Evolutionary conservation across 1,139 yeast species (phyloP).

Genomic region (Ogataea hybrid): DNA sequence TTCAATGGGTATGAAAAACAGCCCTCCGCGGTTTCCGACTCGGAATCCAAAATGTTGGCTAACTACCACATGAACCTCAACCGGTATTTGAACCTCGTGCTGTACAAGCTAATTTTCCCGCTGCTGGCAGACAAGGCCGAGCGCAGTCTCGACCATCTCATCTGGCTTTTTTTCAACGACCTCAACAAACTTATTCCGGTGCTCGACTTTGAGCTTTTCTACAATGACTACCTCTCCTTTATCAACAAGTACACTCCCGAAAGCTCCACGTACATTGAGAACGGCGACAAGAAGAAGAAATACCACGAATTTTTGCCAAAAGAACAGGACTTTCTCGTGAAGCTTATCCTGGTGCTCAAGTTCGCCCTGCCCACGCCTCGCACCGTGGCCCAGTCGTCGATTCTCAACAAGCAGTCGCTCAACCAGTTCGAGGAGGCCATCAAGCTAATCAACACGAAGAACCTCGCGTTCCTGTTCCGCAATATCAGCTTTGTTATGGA

Average conservation of each 20-base stretch:
- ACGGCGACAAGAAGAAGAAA: constrained; percentile 30
- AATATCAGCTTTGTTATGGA: constrained; percentile 30
- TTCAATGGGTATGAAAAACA: constrained; percentile 30
- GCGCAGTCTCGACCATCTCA: constrained; percentile 49
- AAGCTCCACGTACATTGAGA: constrained; percentile 43
- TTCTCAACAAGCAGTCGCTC: constrained; percentile 27
- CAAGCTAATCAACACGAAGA: constrained; percentile 32
- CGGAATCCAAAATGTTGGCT: constrained; percentile 24
- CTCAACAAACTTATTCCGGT: constrained; percentile 60
- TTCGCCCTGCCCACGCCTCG: constrained; percentile 32
- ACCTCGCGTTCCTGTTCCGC: constrained; percentile 28
- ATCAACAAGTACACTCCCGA: constrained; percentile 54
- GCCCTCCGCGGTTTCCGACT: neutral
- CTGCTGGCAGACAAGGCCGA: constrained; percentile 18
- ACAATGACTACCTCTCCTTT: constrained; percentile 55
- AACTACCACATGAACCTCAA: constrained; percentile 36
- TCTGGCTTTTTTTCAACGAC: constrained; percentile 53
- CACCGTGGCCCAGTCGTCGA: constrained; percentile 19
- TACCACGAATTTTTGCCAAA: constrained; percentile 50
- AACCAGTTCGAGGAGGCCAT: constrained; percentile 33
- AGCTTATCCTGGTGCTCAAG: constrained; percentile 36
- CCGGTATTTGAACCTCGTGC: constrained; percentile 32
- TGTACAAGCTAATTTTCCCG: constrained; percentile 33
- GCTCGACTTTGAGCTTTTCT: constrained; percentile 56
- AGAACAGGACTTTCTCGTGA: constrained; percentile 50